These are phyloP conservation scores for Prunus yedoensis DNA, from an alignment of 331 rosid genomes.

Conservation along the genomic window DNA sequence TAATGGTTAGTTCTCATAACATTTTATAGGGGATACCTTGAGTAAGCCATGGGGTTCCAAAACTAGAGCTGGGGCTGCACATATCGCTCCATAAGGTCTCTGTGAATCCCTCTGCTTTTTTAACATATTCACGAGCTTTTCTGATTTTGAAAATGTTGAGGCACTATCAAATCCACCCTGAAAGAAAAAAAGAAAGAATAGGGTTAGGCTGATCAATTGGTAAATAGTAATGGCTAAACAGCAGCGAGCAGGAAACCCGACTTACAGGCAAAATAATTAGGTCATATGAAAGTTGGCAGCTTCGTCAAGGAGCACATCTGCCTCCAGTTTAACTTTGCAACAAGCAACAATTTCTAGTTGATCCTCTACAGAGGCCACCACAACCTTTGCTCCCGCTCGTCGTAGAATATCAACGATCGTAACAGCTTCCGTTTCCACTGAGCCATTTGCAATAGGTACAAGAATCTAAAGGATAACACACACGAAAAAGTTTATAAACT, in stretches of 20 bases:
- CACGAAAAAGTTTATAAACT: constrained; percentile 18
- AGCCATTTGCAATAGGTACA: constrained; percentile 82
- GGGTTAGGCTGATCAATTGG: constrained; percentile 17
- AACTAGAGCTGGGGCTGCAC: constrained; percentile 92
- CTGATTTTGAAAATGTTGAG: constrained; percentile 75
- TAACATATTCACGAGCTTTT: constrained; percentile 62
- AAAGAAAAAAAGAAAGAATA: constrained; percentile 2
- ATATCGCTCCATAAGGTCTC: constrained; percentile 85
- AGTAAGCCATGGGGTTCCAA: constrained; percentile 91
- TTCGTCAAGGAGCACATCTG: constrained; percentile 76
- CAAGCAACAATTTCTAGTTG: constrained; percentile 66
- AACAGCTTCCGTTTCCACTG: constrained; percentile 94
- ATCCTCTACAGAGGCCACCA: constrained; percentile 82
- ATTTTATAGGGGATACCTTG: constrained; percentile 49
- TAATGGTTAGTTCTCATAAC: not conserved
- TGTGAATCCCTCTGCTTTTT: constrained; percentile 72
- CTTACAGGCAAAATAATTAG: constrained; percentile 85
- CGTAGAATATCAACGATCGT: constrained; percentile 74
- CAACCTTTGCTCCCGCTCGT: constrained; percentile 76
- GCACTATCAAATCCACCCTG: constrained; percentile 99
- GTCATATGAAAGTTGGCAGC: constrained; percentile 71
- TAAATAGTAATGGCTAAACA: not conserved
- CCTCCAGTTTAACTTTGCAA: constrained; percentile 77
- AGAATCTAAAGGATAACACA: constrained; percentile 61
- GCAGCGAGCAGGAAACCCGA: constrained; percentile 2